Conservation (phyloP, 2,329 filamentous ascomycete species). For the Zymoseptoria tritici region DNA sequence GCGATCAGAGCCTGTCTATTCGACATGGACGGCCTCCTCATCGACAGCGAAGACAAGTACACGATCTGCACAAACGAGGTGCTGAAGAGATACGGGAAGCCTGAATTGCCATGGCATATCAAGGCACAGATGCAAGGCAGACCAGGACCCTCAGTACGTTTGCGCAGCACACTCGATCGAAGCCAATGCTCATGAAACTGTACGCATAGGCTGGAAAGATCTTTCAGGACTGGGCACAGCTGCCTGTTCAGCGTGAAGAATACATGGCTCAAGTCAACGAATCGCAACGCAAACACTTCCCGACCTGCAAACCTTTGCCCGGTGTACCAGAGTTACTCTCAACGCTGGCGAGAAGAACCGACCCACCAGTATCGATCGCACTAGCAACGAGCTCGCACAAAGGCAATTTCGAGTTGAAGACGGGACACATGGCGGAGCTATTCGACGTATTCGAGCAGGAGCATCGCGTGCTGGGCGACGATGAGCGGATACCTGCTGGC, state of each 20-base stretch:
- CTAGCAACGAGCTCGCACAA: conserved; percentile 73
- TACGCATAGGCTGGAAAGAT: conserved; percentile 47
- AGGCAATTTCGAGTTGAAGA: conserved; percentile 71
- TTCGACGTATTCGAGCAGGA: conserved; percentile 56
- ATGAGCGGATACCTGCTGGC: conserved; percentile 65
- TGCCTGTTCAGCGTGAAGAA: conserved; percentile 66
- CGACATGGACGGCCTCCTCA: conserved; percentile 95
- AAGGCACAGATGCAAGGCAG: conserved; percentile 79
- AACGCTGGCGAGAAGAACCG: conserved; percentile 38
- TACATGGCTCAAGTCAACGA: conserved; percentile 54
- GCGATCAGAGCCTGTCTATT: conserved; percentile 87
- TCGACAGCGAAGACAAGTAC: conserved; percentile 89
- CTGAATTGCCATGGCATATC: conserved; percentile 79
- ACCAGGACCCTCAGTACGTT: conserved; percentile 47
- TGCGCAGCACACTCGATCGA: background rate
- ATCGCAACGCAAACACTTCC: conserved; percentile 67
- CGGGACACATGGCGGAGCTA: conserved; percentile 43
- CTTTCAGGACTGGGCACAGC: conserved; percentile 74
- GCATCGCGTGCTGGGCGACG: conserved; percentile 79
- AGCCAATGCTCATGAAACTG: background rate
- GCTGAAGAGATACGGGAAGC: conserved; percentile 65
- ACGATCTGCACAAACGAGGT: conserved; percentile 75
- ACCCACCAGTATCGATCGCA: conserved; percentile 61
- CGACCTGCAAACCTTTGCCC: conserved; percentile 64
- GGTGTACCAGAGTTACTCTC: conserved; percentile 65